A percentile compares a stretch with the other conserved stretches of the same genome.
These are phyloP conservation scores for Knoxdaviesia capensis DNA, from an alignment of 2,329 filamentous ascomycete species.

Conservation along the genomic window DNA sequence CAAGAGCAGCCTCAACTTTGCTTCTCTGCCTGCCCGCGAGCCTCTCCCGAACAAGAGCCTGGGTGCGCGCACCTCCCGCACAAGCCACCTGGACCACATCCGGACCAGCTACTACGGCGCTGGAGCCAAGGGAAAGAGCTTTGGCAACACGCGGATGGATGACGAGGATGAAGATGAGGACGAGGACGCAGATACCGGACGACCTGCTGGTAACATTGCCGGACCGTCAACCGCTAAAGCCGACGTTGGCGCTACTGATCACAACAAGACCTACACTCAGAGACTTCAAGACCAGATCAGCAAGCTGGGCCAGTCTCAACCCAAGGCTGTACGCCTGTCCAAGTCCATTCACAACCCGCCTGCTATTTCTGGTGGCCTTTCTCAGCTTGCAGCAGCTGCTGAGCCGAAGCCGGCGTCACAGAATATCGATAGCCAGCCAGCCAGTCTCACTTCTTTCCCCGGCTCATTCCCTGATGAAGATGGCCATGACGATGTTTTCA, in stretches of 20 bases:
- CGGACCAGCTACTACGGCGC: conserved; percentile 56
- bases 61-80: conserved; percentile 50
- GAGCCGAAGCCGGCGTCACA: too few species aligned
- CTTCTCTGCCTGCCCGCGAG: conserved; percentile 77
- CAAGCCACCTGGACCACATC: conserved; percentile 57
- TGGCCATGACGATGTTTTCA: too few species aligned
- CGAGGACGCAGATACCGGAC: conserved; percentile 13
- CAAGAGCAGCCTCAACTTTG: conserved; percentile 91
- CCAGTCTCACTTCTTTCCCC: too few species aligned
- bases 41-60: conserved; percentile 75
- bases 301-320: conserved; percentile 38
- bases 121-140: conserved; percentile 52
- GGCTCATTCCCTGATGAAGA: too few species aligned
- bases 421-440: too few species aligned
- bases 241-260: conserved; percentile 9
- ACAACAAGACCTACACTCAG: conserved; percentile 87
- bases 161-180: conserved; percentile 29
- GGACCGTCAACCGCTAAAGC: conserved; percentile 8
- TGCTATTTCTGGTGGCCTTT: background rate
- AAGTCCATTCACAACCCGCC: conserved; percentile 23
- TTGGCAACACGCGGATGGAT: conserved; percentile 29
- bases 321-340: conserved; percentile 23
- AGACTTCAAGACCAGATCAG: conserved; percentile 84
- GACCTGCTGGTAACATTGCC: conserved; percentile 18
- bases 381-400: conserved; percentile 7